phyloP scores from a whole-genome alignment of 2,329 filamentous ascomycete genomes.

The Nothopassalora personata region DNA sequence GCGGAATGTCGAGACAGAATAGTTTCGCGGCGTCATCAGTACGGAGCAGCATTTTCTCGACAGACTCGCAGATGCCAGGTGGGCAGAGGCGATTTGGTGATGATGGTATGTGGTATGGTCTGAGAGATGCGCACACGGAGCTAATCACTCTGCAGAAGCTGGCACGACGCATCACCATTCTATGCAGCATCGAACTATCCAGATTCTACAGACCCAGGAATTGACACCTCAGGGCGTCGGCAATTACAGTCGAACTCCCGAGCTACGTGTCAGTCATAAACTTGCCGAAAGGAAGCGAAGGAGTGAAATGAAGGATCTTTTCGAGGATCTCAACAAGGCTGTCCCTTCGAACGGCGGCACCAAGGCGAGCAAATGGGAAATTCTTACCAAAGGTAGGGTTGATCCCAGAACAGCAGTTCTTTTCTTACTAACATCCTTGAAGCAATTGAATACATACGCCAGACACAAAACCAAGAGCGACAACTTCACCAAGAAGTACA shows the following conservation, averaged over 20 bases:
- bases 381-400: slow-evolving; percentile 59
- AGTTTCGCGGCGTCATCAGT: slow-evolving; percentile 72
- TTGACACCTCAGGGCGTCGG: slow-evolving; percentile 55
- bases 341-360: slow-evolving; percentile 76
- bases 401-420: background rate
- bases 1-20: slow-evolving; percentile 62
- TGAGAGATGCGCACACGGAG: background rate
- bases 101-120: slow-evolving; percentile 44
- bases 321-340: slow-evolving; percentile 71
- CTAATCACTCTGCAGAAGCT: slow-evolving; percentile 30
- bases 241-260: slow-evolving; percentile 77
- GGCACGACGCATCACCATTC: slow-evolving; percentile 64
- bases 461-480: slow-evolving; percentile 35
- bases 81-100: slow-evolving; percentile 65
- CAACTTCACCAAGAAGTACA: slow-evolving; percentile 36
- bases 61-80: slow-evolving; percentile 64
- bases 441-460: slow-evolving; percentile 49
- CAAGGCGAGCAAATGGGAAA: slow-evolving; percentile 87
- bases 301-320: slow-evolving; percentile 84
- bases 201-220: slow-evolving; percentile 56
- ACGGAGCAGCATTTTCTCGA: slow-evolving; percentile 72
- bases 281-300: slow-evolving; percentile 76
- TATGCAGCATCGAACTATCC: slow-evolving; percentile 68
- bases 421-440: slow-evolving; percentile 4
- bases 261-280: slow-evolving; percentile 78